Base-by-base conservation (phyloP, 2,329 filamentous ascomycete genomes). In the Neopestalotiopsis rosae region DNA sequence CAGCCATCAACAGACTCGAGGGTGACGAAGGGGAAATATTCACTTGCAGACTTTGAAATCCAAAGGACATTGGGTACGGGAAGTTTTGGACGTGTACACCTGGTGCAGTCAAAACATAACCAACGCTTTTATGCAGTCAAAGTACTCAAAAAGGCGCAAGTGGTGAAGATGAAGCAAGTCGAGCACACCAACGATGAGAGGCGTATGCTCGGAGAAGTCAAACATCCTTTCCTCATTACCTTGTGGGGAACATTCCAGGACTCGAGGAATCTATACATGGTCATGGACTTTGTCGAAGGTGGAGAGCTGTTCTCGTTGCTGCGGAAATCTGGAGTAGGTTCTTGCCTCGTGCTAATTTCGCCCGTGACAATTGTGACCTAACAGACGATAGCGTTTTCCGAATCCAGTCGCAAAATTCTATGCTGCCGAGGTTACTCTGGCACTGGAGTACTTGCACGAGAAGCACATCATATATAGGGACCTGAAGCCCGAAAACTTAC, bases 91-190 rank as follows among this genome's bases (percentile, higher is more conserved):
- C 89, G 96, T 74, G 96, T 99, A 59, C 96, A 99, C 79, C 86
- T 99, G 70, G 96, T 98, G 66, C 96, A 98, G 83, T 98, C 95
- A 73, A 96, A 95, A 82, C 96, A 99, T 84, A 99, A 99, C 81
- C 93, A 97, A 83, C 91, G 96, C 71, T 99, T 95, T 86, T 99
- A 99, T 83, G 96, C 96, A 61, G 92, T 99, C 82, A 99, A 99
- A 85, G 96, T 99, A 73, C 85, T 99, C 82, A 99, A 99, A 82
- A 99, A 99, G 88, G 91, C 91, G 63, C 96, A 99, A 83, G 95
- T 99, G 67, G 94, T 99, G 81, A 97, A 97, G 86, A 98, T 99
- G 96, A 99, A 99, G 89, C 96, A 99, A 83, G 94, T 99, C 70
- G 96, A 99, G 83, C 96, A 99, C 84, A 99, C 96, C 74, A 99